Conservation (phyloP, 2,329 filamentous ascomycete species). For the Trichophyton rubrum region DNA sequence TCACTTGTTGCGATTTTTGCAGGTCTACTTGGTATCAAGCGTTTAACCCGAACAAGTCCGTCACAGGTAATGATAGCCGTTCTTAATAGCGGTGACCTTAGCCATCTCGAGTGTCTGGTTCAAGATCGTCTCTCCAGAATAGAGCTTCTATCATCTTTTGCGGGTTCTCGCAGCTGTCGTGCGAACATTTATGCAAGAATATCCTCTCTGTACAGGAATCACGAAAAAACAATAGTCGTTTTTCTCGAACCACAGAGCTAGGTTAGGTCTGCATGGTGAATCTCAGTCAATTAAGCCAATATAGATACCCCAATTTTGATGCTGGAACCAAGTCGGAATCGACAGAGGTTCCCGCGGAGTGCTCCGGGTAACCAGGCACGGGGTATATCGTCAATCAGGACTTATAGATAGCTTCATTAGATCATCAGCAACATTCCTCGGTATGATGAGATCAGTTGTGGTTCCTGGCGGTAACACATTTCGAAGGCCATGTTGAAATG, state of each 20-base stretch:
- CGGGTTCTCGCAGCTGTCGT: background rate
- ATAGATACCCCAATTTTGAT: background rate
- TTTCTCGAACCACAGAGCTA: background rate
- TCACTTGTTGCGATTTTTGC: background rate
- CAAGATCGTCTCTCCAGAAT: background rate
- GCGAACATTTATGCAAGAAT: background rate
- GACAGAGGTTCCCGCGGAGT: background rate
- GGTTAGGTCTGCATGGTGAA: background rate
- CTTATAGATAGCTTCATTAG: background rate
- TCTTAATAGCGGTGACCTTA: background rate
- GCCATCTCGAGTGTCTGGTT: background rate
- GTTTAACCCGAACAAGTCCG: background rate
- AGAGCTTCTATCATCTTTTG: background rate
- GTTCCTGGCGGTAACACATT: background rate
- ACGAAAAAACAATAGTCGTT: conserved; percentile 2
- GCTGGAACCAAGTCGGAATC: background rate
- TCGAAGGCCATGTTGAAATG: background rate
- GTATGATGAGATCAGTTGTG: background rate
- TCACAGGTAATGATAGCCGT: background rate
- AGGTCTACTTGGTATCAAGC: background rate
- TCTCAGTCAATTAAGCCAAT: background rate
- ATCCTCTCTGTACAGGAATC: background rate
- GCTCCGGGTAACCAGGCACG: background rate
- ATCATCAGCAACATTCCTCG: background rate
- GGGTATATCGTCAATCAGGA: background rate